Conservation (phyloP, 441 rosid genomes). For the Manihot esculenta region DNA sequence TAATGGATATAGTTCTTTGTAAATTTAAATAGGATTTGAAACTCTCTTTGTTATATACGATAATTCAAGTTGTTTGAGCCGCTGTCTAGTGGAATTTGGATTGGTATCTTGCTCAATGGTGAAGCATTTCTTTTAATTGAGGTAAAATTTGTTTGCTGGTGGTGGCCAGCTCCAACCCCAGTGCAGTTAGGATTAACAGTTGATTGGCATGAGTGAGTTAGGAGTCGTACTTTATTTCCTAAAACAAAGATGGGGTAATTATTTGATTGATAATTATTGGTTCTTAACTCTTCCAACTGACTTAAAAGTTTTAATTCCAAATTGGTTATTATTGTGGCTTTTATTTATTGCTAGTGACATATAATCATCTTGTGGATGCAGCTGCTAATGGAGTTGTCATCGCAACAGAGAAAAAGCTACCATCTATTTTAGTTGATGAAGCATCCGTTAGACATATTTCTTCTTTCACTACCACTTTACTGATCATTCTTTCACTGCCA, state of each 20-base stretch:
- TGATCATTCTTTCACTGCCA: neutral
- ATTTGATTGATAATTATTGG: neutral
- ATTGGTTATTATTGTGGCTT: neutral
- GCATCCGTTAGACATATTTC: constrained; percentile 56
- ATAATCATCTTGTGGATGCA: constrained; percentile 28
- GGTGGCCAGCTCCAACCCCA: too few relatives aligned
- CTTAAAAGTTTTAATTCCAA: neutral
- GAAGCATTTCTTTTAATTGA: neutral
- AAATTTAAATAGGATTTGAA: neutral
- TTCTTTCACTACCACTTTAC: neutral
- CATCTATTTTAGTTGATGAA: constrained; percentile 92
- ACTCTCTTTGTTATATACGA: neutral
- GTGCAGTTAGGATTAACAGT: neutral
- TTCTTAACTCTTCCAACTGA: too few relatives aligned
- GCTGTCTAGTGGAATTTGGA: neutral
- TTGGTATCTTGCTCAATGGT: neutral
- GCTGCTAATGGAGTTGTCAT: constrained; percentile 96
- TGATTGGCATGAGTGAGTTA: neutral
- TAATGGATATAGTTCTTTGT: too few relatives aligned
- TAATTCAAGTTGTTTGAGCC: neutral
- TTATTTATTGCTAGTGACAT: neutral
- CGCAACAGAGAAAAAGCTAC: constrained; percentile 88
- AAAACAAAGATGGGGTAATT: neutral
- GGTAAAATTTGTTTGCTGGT: too few relatives aligned
- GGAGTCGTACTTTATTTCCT: neutral